Evolutionary conservation across 495 filamentous ascomycete genomes (phyloP), one percentile per base, ranked within the genome.

Genomic region (Jackrogersella multiformis): DNA sequence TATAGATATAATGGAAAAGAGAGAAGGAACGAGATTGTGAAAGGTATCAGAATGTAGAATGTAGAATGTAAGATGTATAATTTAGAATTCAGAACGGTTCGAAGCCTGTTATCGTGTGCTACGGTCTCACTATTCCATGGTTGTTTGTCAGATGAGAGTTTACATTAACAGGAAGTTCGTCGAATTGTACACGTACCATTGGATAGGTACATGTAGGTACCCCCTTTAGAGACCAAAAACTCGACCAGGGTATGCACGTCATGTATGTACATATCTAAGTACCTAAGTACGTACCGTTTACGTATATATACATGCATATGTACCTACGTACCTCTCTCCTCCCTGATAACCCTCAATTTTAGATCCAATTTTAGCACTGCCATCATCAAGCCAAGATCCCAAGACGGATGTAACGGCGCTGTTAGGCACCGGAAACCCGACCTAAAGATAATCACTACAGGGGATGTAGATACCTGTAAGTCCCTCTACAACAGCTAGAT

Each of bases 141-240:
- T 56, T 59, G 49, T 57, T 62, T 61, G 64, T 61, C 54, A 68
- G 64, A 68, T 16, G 23, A 62, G 36, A 53, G 35, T 52, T 57
- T 35, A 68, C 56, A 67, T 62, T 68, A 56, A 52, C 58, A 61
- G 64, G 58, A n/a, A 61, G 57, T 62, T 62, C 52, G 36, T 62
- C 12, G 53, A 61, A 68, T 61, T 68, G 64, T 68, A 68, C 64
- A 68, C 58, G 64, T 68, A 68, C 64, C 57, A 68, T 68, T 68
- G 64, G 52, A 52, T 53, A 24, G n/a, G n/a, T n/a, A n/a, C n/a
- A n/a, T n/a, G n/a, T n/a, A n/a, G n/a, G n/a, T 55, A 42, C 34
- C 45, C 63, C 61, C 36, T 62, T 68, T 68, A 62, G 53, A 53
- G 38, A 61, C 30, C 32, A 23, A 32, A 28, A 21, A 36, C 21